A percentile compares a stretch with the other conserved stretches of the same genome.
Conservation (phyloP, 2,329 filamentous ascomycete genomes). For the Ascomycota sp. region DNA sequence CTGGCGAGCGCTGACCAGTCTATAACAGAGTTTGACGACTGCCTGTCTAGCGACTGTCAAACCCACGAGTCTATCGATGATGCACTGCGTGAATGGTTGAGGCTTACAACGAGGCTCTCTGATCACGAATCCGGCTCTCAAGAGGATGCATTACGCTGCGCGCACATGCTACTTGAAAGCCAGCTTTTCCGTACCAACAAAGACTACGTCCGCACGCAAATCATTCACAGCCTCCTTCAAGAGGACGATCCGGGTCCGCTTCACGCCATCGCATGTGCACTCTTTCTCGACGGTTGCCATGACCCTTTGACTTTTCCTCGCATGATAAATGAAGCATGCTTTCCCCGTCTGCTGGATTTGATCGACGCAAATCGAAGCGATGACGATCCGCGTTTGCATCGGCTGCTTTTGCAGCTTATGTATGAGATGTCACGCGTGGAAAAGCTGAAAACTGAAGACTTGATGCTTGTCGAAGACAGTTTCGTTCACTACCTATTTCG, state of each 20-base stretch:
- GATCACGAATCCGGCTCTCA: conserved; percentile 56
- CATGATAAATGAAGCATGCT: conserved; percentile 75
- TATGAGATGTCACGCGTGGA: conserved; percentile 97
- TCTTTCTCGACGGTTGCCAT: conserved; percentile 68
- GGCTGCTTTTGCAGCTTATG: conserved; percentile 65
- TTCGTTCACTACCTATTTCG: conserved; percentile 72
- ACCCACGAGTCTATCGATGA: conserved; percentile 54
- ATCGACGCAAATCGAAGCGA: conserved; percentile 45
- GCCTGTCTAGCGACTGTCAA: conserved; percentile 25
- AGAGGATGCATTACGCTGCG: conserved; percentile 62
- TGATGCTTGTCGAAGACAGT: conserved; percentile 55
- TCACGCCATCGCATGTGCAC: conserved; percentile 62
- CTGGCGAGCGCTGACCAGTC: no score
- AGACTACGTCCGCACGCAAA: conserved; percentile 79
- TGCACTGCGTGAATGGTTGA: conserved; percentile 64
- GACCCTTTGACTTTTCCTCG: conserved; percentile 63
- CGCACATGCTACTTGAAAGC: conserved; percentile 58
- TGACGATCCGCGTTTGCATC: conserved; percentile 52
- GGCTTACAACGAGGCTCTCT: conserved; percentile 56
- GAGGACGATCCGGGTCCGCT: conserved; percentile 71
- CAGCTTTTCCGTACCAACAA: conserved; percentile 52
- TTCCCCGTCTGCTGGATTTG: conserved; percentile 64
- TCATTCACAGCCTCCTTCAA: conserved; percentile 68
- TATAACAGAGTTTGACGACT: conserved; percentile 24
- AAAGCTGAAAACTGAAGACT: conserved; percentile 53